Base-by-base conservation (phyloP, 495 filamentous ascomycete genomes). In the Parathielavia hyrcaniae region DNA sequence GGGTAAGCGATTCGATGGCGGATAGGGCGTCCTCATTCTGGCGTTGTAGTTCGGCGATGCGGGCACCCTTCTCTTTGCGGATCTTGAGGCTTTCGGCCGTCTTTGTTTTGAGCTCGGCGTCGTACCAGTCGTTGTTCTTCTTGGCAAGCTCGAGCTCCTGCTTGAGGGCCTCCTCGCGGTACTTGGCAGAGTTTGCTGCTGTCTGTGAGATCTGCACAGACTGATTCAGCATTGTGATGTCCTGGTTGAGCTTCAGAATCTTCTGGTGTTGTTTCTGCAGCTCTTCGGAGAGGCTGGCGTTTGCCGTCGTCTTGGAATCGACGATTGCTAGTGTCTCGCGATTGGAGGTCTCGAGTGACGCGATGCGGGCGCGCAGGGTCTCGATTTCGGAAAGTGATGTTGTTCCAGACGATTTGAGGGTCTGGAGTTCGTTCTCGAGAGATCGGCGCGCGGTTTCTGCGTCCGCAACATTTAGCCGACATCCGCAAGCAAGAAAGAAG, bases 31-130 rank as follows among this genome's bases (percentile, higher is more conserved):
- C 92, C 55, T 97, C 92, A 61, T 91, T 88, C 50, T 86, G 81
- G 16, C 89, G 87, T 67, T 97, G 89, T 32, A 99, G 82, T 65
- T 92, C 87, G 12, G 89, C 76, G 62, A 97, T 87, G 19, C 88
- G 85, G 0, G 88, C 82, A 62, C 85, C 84, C 78, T 97, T 97
- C 68, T 99, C 93, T 64, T 96, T 97, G 55, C 95, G 84, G 76
- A 87, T 95, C 61, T 91, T 96, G 57, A 90, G 80, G 46, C 88
- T 82, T 64, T 97, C 95, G 35, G 82, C 81, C 45, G 76, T 83
- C 70, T 95, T 95, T 0, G 89, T 91, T 73, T 95, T 91, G 22
- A 97, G 76, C 70, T 97, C 95, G 22, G 77, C 81, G 58, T 95
- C 90, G 47, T 90, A 84, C 87, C 89, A 97, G 57, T 97, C 95